A percentile compares a stretch with the other conserved stretches of the same genome.
These are phyloP conservation scores for Asterionellopsis glacialis DNA, from an alignment of 108 stramenopile genomes.

Conservation along the genomic window DNA sequence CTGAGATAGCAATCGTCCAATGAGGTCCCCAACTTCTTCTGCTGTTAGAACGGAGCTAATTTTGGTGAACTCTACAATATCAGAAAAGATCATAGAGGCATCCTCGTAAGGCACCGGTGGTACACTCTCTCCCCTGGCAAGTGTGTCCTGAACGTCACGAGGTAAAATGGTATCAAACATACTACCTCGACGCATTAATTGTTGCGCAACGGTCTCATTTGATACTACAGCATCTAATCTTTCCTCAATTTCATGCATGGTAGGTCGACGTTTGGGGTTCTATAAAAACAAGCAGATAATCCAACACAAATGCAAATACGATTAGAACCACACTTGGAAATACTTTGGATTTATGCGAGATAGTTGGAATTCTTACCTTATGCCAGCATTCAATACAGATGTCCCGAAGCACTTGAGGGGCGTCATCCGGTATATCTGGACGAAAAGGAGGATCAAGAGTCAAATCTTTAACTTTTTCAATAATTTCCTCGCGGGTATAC, in stretches of 20 bases:
- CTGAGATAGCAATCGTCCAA: constrained; percentile 24
- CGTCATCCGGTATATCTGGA: neutral
- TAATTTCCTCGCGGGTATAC: neutral
- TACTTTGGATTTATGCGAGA: too few relatives aligned
- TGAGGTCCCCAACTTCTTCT: constrained; percentile 26
- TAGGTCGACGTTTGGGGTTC: constrained; percentile 1
- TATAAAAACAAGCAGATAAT: too few relatives aligned
- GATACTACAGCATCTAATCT: neutral
- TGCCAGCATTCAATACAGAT: neutral
- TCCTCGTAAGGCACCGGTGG: constrained; percentile 2
- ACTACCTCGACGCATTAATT: neutral
- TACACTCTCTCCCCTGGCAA: constrained; percentile 12
- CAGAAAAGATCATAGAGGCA: constrained; percentile 18
- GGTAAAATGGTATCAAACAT: constrained; percentile 26
- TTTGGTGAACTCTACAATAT: constrained; percentile 39
- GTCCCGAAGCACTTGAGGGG: neutral
- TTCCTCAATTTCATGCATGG: neutral
- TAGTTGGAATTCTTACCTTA: neutral
- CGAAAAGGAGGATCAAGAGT: constrained; percentile 1
- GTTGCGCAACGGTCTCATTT: neutral
- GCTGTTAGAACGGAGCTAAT: constrained; percentile 14
- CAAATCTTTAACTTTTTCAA: neutral
- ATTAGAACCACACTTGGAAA: too few relatives aligned
- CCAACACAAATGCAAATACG: too few relatives aligned
- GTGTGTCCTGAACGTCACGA: constrained; percentile 35